phyloP scores from a whole-genome alignment of 768 basidiomycete species.

The Mycena polygramma region DNA sequence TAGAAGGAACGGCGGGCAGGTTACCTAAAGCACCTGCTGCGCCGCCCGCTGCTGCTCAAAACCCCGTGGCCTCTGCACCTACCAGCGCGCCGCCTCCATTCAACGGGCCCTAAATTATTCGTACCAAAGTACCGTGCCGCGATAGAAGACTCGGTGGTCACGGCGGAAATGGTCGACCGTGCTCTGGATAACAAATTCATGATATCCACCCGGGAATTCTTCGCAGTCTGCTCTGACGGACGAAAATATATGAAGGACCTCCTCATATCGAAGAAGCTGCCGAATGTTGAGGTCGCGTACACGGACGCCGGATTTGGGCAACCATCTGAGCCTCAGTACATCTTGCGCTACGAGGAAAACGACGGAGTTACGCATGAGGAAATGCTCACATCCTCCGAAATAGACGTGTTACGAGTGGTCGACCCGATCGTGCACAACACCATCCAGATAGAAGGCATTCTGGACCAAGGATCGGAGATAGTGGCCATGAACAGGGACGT shows the following conservation, averaged over 20 bases:
- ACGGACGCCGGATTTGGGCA: background rate
- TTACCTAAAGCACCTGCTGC: no score
- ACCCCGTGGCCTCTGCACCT: no score
- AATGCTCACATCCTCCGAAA: slow-evolving; percentile 4
- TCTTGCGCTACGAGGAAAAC: background rate
- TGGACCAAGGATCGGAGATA: slow-evolving; percentile 7
- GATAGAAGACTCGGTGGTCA: background rate
- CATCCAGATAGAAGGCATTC: background rate
- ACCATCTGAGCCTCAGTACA: background rate
- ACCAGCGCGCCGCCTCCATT: no score
- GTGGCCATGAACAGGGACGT: slow-evolving; percentile 2
- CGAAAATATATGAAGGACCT: background rate
- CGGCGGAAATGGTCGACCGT: background rate
- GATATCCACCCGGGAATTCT: no score
- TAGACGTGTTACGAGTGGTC: background rate
- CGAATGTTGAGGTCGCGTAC: background rate
- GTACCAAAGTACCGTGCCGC: background rate
- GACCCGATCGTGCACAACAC: background rate
- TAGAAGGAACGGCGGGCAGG: no score
- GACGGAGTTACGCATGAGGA: background rate
- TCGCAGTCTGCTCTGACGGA: background rate
- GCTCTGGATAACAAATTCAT: background rate
- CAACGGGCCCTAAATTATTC: no score
- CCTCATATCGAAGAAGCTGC: background rate
- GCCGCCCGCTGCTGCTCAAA: no score